Base-by-base conservation (phyloP, 768 basidiomycete genomes). In the Tricholoma sp. region DNA sequence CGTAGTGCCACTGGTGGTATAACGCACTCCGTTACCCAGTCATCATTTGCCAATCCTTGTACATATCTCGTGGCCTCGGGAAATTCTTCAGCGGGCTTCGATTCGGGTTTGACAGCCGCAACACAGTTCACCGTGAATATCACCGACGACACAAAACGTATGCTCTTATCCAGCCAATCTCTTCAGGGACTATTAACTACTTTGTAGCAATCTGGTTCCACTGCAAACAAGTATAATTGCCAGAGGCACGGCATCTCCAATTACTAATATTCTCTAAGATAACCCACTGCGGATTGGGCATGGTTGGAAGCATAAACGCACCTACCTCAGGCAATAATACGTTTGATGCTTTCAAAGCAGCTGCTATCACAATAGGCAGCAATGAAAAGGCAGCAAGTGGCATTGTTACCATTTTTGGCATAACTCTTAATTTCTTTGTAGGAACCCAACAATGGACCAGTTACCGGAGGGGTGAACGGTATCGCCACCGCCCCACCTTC, bases 1-100 rank as follows among this genome's bases (percentile, higher is more conserved):
- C 21, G 77, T 70, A 18, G 66, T 69, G 67, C 66, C 7, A 34
- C 24, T 27, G 24, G 24, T 5, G 24, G 24, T 57, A 8, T 71
- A 68, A 67, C 67, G 27, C 83, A 85, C 63, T 81, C 78, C 16
- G 77, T 85, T 34, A 82, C 83, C 10, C 81, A 84, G 63, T 83
- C 82, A 9, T 75, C 78, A 12, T 84, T 85, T 63, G 71, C 66
- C 14, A 62, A 62, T 19, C 84, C 84, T 21, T 85, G 84, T 71
- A 76, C 74, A 9, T 74, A 74, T 54, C 75, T 85, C 37, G 67
- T 68, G 1, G 75, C 78, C 9, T 64, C 70, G 31, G 54, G 64
- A 27, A 75, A 68, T 59, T 69, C 63, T 32, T 55, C 71, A 9
- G 71, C 70, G 11, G 82, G 82, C 2, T 84, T 86, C 58, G 82